A percentile compares a stretch with the other conserved stretches of the same genome.
phyloP scores from a whole-genome alignment of 2,329 filamentous ascomycete species.

The Cladophialophora bantiana region DNA sequence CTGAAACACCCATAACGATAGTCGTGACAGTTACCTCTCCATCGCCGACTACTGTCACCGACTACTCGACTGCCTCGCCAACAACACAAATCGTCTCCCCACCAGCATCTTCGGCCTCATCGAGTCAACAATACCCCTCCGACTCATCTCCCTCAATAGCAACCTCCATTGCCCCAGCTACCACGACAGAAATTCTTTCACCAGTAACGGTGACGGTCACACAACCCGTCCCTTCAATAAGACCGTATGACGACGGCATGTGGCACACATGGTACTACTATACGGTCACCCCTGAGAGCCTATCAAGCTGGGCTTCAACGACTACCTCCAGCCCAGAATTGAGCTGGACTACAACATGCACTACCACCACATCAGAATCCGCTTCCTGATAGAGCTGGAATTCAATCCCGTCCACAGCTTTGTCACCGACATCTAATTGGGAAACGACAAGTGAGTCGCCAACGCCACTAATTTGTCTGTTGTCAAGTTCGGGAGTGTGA shows the following conservation, averaged over 20 bases:
- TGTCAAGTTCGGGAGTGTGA: neutral
- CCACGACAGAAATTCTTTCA: conserved; percentile 11
- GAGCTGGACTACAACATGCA: conserved; percentile 13
- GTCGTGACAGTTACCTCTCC: conserved; percentile 36
- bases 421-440: neutral
- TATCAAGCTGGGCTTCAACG: conserved; percentile 17
- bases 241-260: conserved; percentile 42
- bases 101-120: neutral
- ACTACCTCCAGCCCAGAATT: neutral
- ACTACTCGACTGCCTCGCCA: conserved; percentile 24
- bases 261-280: conserved; percentile 45
- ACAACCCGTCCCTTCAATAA: conserved; percentile 34
- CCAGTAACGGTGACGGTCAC: conserved; percentile 36
- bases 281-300: conserved; percentile 22
- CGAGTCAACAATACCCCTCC: conserved; percentile 2
- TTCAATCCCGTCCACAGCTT: neutral
- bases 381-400: neutral
- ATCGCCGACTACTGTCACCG: conserved; percentile 32
- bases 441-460: neutral
- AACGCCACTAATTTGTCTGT: neutral
- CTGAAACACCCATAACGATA: conserved; percentile 38
- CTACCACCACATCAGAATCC: neutral
- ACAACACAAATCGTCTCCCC: conserved; percentile 21
- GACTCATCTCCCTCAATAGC: neutral
- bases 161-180: neutral